Conservation (phyloP, 352 stramenopile species). For the Globisporangium mamillatum region DNA sequence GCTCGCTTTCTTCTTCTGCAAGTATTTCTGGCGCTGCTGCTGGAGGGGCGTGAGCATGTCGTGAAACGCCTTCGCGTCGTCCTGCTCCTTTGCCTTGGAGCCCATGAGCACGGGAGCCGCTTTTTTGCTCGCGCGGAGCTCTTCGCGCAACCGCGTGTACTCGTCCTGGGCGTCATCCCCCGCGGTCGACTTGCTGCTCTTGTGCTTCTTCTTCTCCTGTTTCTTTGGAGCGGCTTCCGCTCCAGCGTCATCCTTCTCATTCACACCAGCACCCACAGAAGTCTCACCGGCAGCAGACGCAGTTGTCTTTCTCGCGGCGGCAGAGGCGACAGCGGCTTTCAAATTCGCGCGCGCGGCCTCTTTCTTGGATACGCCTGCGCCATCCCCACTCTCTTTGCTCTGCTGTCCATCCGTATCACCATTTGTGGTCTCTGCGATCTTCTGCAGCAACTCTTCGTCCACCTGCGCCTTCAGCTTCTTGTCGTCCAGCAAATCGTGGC, state of each 20-base stretch:
- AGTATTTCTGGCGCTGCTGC: constrained; percentile 69
- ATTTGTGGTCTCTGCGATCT: constrained; percentile 31
- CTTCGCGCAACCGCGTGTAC: constrained; percentile 63
- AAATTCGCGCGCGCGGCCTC: constrained; percentile 26
- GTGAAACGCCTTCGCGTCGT: constrained; percentile 50
- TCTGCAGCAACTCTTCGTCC: constrained; percentile 53
- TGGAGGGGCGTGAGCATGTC: constrained; percentile 79
- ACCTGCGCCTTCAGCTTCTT: constrained; percentile 61
- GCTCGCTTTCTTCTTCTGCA: constrained; percentile 57
- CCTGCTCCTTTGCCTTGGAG: constrained; percentile 53
- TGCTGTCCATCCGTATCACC: not conserved
- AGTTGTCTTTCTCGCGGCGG: not conserved
- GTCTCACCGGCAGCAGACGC: not conserved
- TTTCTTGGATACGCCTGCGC: constrained; percentile 20
- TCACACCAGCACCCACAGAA: not conserved
- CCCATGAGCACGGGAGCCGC: constrained; percentile 53
- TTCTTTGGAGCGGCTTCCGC: constrained; percentile 2
- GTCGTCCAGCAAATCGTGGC: constrained; percentile 67
- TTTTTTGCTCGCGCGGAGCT: constrained; percentile 64
- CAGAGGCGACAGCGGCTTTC: constrained; percentile 13
- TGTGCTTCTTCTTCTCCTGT: constrained; percentile 12
- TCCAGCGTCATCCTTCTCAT: not conserved
- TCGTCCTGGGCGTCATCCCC: constrained; percentile 40
- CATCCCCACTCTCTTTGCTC: not conserved
- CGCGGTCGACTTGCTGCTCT: constrained; percentile 12